Evolutionary conservation across 139 green algal genomes (phyloP).

Genomic region (Chlorella sp.): DNA sequence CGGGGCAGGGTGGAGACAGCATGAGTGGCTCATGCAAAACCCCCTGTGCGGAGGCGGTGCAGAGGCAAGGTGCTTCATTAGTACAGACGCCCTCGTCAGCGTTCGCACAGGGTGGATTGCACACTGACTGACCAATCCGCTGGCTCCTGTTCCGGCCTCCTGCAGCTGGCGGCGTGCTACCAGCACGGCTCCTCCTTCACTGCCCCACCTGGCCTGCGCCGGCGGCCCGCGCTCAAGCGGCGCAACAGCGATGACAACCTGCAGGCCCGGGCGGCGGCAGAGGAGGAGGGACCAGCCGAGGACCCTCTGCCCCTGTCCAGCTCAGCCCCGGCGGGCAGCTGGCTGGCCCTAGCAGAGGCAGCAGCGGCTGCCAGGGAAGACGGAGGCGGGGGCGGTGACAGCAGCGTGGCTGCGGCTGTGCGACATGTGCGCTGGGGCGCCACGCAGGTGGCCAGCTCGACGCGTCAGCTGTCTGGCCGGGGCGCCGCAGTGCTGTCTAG

Average conservation of each 20-base stretch:
- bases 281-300: not conserved
- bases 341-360: not conserved
- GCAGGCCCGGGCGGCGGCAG: not conserved
- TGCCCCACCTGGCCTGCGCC: not conserved
- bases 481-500: not conserved
- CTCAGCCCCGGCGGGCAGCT: slow-evolving; percentile 4
- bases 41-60: too few relatives aligned
- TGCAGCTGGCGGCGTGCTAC: slow-evolving; percentile 46
- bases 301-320: not conserved
- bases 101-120: too few relatives aligned
- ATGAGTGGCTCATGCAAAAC: not conserved
- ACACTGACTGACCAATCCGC: too few relatives aligned
- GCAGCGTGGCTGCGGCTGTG: not conserved
- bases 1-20: not conserved
- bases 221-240: slow-evolving; percentile 28
- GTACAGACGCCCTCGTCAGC: too few relatives aligned
- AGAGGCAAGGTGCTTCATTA: too few relatives aligned
- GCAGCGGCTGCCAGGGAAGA: not conserved
- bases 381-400: not conserved
- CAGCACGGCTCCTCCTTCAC: not conserved
- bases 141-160: too few relatives aligned
- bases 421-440: not conserved
- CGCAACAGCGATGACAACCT: slow-evolving; percentile 34
- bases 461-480: not conserved
- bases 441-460: not conserved